Evolutionary conservation across 2,329 filamentous ascomycete species (phyloP).

Genomic region (Venturia aucupariae): DNA sequence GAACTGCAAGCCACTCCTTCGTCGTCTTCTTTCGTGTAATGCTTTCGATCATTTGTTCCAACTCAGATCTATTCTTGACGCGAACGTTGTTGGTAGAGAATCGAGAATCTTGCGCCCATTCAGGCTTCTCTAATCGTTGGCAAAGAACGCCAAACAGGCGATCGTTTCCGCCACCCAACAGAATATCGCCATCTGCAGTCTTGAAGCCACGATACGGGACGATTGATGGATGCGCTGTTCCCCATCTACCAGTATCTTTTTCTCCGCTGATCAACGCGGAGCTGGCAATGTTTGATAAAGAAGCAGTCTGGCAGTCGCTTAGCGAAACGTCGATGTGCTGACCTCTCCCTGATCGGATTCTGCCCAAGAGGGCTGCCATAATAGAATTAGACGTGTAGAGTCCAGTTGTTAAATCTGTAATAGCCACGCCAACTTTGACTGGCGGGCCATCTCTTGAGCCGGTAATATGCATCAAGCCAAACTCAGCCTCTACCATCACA

Average conservation of each 20-base stretch:
- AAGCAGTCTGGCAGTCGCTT: conserved; percentile 91
- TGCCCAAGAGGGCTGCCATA: conserved; percentile 80
- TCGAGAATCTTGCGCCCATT: conserved; percentile 48
- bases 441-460: conserved; percentile 79
- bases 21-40: conserved; percentile 72
- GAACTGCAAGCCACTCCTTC: conserved; percentile 72
- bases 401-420: conserved; percentile 91
- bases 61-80: conserved; percentile 59
- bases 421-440: conserved; percentile 94
- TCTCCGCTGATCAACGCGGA: conserved; percentile 82
- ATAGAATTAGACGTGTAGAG: conserved; percentile 92
- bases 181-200: conserved; percentile 53
- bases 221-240: conserved; percentile 96
- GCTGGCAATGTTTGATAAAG: conserved; percentile 88
- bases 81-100: conserved; percentile 51
- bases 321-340: conserved; percentile 89
- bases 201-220: conserved; percentile 85
- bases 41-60: conserved; percentile 71
- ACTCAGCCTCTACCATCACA: conserved; percentile 98
- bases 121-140: conserved; percentile 46
- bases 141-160: conserved; percentile 52
- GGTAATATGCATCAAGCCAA: conserved; percentile 98
- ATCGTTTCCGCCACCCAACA: conserved; percentile 57
- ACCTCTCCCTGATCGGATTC: conserved; percentile 65
- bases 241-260: conserved; percentile 84